Evolutionary conservation across 306 rosid genomes (phyloP).

Genomic region (Gastrolobium bilobum): DNA sequence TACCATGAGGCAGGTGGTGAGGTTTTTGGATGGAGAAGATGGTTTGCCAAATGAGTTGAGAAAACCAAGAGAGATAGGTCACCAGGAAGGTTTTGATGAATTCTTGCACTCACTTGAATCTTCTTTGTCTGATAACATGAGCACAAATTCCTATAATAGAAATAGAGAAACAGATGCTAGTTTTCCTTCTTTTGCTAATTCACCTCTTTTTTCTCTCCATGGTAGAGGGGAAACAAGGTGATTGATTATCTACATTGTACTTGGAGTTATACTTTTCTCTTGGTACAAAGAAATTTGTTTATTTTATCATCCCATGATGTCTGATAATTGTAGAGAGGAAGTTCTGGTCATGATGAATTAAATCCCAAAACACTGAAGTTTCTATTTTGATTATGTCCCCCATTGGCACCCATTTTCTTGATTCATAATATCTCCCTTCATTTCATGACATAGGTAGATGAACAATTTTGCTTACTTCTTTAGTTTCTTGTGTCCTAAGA

Average conservation of each 20-base stretch:
- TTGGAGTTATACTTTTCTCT: background rate
- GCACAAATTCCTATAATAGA: conserved; percentile 41
- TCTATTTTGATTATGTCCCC: background rate
- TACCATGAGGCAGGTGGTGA: conserved; percentile 65
- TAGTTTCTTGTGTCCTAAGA: background rate
- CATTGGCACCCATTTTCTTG: conserved; percentile 8
- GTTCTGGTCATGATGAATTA: conserved; percentile 9
- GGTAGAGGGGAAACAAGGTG: conserved; percentile 52
- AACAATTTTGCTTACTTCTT: conserved; percentile 9
- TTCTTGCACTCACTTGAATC: conserved; percentile 62
- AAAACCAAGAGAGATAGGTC: conserved; percentile 39
- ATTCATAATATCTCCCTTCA: background rate
- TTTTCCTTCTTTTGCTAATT: conserved; percentile 53
- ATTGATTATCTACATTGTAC: conserved; percentile 19
- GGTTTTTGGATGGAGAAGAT: conserved; percentile 72
- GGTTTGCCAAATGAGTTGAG: conserved; percentile 55
- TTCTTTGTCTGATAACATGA: conserved; percentile 58
- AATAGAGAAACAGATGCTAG: conserved; percentile 47
- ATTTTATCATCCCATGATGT: conserved; percentile 15
- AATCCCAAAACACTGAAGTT: background rate
- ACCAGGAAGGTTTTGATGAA: conserved; percentile 67
- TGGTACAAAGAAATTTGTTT: background rate
- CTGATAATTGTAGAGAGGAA: conserved; percentile 2
- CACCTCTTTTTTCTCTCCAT: conserved; percentile 53
- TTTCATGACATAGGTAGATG: background rate